These are phyloP conservation scores for Crucibulum laeve DNA, from an alignment of 768 basidiomycete species.

Conservation along the genomic window DNA sequence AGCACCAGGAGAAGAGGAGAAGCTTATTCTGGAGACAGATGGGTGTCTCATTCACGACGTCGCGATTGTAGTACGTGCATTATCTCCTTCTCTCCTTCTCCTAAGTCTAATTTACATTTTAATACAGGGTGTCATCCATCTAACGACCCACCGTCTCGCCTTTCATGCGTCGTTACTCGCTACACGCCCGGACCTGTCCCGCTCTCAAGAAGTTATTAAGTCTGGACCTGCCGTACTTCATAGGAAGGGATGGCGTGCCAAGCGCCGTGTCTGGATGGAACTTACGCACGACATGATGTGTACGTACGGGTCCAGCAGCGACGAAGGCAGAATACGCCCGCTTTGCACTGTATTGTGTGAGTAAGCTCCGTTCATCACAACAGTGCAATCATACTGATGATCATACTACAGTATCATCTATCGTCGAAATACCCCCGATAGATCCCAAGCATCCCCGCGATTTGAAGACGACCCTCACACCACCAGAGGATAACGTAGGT, in stretches of 20 bases:
- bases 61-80: constrained; percentile 37
- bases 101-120: not conserved
- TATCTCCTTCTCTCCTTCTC: not conserved
- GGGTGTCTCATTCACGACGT: constrained; percentile 46
- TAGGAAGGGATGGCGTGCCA: constrained; percentile 37
- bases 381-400: not conserved
- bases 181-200: constrained; percentile 26
- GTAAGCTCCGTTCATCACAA: constrained; percentile 13
- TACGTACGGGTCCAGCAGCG: constrained; percentile 48
- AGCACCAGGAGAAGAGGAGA: constrained; percentile 37
- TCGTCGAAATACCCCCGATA: constrained; percentile 37
- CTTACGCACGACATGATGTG: constrained; percentile 58
- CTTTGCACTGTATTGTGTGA: constrained; percentile 46
- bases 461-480: constrained; percentile 32
- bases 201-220: constrained; percentile 38
- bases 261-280: constrained; percentile 58
- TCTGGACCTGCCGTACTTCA: constrained; percentile 47
- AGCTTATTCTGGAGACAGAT: constrained; percentile 49
- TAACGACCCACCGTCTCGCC: constrained; percentile 60
- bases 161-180: constrained; percentile 63
- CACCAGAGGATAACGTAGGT: constrained; percentile 15
- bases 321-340: constrained; percentile 52
- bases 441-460: constrained; percentile 41
- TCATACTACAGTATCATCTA: constrained; percentile 38
- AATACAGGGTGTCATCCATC: constrained; percentile 60